Conservation (phyloP, 2,329 filamentous ascomycete species). For the Nothophaeocryptopus gaeumannii region DNA sequence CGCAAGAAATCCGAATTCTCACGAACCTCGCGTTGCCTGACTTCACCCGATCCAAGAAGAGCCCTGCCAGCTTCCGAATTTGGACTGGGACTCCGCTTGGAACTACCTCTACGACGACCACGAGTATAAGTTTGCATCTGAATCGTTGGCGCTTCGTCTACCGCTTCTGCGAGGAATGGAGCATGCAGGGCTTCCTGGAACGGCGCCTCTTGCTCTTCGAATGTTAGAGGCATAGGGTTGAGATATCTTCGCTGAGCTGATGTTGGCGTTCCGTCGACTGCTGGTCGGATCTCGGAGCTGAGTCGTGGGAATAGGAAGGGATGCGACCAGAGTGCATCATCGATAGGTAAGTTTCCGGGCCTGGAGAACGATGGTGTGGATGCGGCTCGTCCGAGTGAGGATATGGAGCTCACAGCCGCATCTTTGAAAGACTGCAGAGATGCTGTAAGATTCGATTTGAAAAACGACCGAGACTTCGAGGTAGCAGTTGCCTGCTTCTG, state of each 20-base stretch:
- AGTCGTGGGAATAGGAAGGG: conserved; percentile 57
- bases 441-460: conserved; percentile 63
- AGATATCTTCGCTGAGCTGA: conserved; percentile 59
- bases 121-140: conserved; percentile 61
- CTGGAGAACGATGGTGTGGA: conserved; percentile 16
- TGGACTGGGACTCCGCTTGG: conserved; percentile 39
- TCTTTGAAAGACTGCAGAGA: conserved; percentile 61
- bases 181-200: conserved; percentile 38
- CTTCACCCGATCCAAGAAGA: conserved; percentile 33
- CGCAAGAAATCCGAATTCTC: conserved; percentile 64
- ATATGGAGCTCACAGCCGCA: conserved; percentile 57
- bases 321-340: conserved; percentile 60
- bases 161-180: conserved; percentile 30
- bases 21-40: conserved; percentile 59
- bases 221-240: conserved; percentile 51
- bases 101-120: conserved; percentile 30
- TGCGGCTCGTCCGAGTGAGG: conserved; percentile 49
- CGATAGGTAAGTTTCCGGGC: conserved; percentile 29
- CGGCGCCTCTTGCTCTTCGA: conserved; percentile 38
- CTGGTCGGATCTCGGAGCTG: conserved; percentile 60
- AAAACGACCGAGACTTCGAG: conserved; percentile 48
- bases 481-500: conserved; percentile 30
- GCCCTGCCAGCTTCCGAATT: conserved; percentile 45
- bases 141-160: conserved; percentile 53
- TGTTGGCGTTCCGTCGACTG: conserved; percentile 52